Evolutionary conservation across 2,329 filamentous ascomycete species (phyloP).

Genomic region (Pestalotiopsis sp.): DNA sequence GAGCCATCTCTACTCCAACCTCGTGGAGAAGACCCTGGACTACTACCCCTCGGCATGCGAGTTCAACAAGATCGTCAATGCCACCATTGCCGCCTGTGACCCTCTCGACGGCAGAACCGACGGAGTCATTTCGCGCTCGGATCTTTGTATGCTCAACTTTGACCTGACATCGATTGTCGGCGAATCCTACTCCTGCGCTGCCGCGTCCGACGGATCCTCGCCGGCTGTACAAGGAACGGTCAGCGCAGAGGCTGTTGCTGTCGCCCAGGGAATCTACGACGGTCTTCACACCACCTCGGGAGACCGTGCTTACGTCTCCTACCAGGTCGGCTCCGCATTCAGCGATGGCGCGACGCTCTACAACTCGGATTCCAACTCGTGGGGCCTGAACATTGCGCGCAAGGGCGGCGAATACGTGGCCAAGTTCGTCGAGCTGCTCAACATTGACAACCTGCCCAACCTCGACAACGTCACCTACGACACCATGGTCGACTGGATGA

Average conservation of each 20-base stretch:
- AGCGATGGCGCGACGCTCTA: conserved; percentile 31
- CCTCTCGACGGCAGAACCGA: conserved; percentile 5
- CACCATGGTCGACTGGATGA: conserved; percentile 55
- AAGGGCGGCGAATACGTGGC: conserved; percentile 37
- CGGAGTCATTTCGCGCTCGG: conserved; percentile 8
- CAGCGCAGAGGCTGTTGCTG: conserved; percentile 32
- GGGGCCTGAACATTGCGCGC: conserved; percentile 29
- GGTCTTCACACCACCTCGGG: conserved; percentile 33
- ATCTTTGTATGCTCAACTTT: conserved; percentile 11
- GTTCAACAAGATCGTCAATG: conserved; percentile 1
- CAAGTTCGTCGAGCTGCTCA: conserved; percentile 39
- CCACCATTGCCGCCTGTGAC: conserved; percentile 11
- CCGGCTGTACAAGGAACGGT: conserved; percentile 33
- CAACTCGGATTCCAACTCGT: conserved; percentile 29
- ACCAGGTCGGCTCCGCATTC: conserved; percentile 31
- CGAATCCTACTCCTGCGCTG: conserved; percentile 31
- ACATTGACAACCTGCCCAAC: conserved; percentile 40
- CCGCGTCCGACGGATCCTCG: conserved; percentile 24
- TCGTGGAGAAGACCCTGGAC: conserved; percentile 6
- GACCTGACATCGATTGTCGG: conserved; percentile 19
- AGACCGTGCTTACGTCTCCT: conserved; percentile 35
- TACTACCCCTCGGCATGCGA: conserved; percentile 12
- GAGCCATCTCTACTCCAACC: conserved; percentile 3
- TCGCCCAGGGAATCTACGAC: conserved; percentile 32
- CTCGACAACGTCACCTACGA: conserved; percentile 55